These are phyloP conservation scores for Paraleonurus japonicus DNA, from an alignment of 257 asterid genomes.

Conservation along the genomic window DNA sequence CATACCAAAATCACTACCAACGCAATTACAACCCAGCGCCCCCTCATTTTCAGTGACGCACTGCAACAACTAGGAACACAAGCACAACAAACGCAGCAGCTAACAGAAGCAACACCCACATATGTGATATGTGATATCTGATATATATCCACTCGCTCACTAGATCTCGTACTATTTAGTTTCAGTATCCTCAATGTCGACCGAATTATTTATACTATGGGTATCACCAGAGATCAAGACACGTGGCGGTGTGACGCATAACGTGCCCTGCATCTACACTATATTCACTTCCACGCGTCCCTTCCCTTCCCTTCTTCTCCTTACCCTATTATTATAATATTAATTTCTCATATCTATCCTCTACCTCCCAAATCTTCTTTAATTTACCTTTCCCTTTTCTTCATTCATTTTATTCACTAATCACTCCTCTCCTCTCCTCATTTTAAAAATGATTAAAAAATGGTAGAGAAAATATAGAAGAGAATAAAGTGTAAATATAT, in stretches of 20 bases:
- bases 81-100: conserved; percentile 29
- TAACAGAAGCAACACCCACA: conserved; percentile 33
- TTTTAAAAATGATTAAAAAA: no score
- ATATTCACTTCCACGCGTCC: background rate
- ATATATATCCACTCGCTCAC: background rate
- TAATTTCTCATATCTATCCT: background rate
- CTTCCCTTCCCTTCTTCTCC: background rate
- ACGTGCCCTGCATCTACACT: background rate
- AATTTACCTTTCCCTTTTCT: background rate
- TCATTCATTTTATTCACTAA: no score
- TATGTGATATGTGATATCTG: conserved; percentile 31
- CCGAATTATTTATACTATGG: no score
- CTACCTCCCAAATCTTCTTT: background rate
- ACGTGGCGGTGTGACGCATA: background rate
- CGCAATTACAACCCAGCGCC: background rate
- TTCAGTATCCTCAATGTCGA: no score
- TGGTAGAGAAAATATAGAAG: no score
- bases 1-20: background rate
- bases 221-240: background rate
- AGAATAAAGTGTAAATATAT: no score
- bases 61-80: conserved; percentile 7
- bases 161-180: no score
- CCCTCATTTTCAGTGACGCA: background rate
- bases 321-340: background rate
- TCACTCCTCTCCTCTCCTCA: background rate